Percentiles rank a stretch among this genome's conserved stretches.
Evolutionary conservation across 768 basidiomycete species (phyloP).

Genomic region (Panellus pusillus): DNA sequence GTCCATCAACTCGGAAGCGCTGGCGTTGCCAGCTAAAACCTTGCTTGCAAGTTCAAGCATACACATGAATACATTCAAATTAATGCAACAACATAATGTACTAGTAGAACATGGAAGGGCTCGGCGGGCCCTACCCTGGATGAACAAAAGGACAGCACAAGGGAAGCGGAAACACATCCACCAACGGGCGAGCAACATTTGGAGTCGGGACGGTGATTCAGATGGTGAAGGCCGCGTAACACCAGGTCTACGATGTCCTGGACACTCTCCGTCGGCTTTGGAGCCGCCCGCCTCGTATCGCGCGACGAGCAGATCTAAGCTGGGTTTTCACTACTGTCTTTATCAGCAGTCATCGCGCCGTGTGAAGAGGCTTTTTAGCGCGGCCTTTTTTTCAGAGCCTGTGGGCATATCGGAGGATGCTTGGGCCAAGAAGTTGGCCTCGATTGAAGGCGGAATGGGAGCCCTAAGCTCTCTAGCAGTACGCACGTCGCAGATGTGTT

Average conservation of each 20-base stretch:
- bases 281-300: conserved; percentile 56
- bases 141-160: too few relatives aligned
- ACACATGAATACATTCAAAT: too few relatives aligned
- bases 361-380: conserved; percentile 75
- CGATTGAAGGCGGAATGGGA: conserved; percentile 61
- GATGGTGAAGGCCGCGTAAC: too few relatives aligned
- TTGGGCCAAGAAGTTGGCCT: conserved; percentile 52
- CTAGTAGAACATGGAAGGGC: too few relatives aligned
- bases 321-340: conserved; percentile 49
- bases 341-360: conserved; percentile 80
- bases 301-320: conserved; percentile 54
- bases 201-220: too few relatives aligned
- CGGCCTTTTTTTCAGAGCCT: conserved; percentile 52
- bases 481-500: conserved; percentile 56
- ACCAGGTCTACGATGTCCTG: conserved; percentile 61
- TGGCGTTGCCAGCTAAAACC: too few relatives aligned
- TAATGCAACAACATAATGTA: too few relatives aligned
- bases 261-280: conserved; percentile 40
- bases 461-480: conserved; percentile 74
- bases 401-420: conserved; percentile 42
- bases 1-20: too few relatives aligned
- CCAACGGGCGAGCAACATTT: too few relatives aligned
- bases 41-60: too few relatives aligned
- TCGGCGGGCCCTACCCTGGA: too few relatives aligned
- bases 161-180: too few relatives aligned